phyloP scores from a whole-genome alignment of 441 rosid species.

The Gossypium schwendimanii region DNA sequence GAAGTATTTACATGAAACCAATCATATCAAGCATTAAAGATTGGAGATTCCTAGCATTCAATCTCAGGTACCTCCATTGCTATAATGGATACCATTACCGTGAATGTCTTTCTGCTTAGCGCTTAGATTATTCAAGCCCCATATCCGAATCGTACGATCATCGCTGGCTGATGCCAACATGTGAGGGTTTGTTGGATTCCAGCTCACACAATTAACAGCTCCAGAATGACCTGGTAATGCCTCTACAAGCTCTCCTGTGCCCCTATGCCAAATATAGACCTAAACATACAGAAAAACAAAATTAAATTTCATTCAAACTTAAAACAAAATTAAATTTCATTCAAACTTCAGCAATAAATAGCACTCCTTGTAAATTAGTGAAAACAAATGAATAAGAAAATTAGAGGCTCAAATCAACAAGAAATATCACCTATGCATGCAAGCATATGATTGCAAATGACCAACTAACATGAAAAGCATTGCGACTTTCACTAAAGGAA shows the following conservation, averaged over 20 bases:
- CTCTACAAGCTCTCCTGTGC: constrained; percentile 37
- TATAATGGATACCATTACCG: constrained; percentile 41
- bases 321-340: no score
- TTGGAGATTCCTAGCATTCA: neutral
- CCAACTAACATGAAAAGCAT: neutral
- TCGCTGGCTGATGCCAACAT: constrained; percentile 75
- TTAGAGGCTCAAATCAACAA: neutral
- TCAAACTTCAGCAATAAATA: neutral
- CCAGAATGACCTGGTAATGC: constrained; percentile 62
- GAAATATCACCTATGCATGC: neutral
- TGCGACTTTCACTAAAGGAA: neutral
- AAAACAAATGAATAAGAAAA: no score
- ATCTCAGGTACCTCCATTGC: constrained; percentile 35
- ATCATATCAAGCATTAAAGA: constrained; percentile 18
- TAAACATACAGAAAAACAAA: constrained; percentile 18
- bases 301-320: no score
- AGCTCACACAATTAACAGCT: constrained; percentile 66
- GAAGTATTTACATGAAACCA: constrained; percentile 33
- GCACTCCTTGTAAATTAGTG: neutral
- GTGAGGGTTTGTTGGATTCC: constrained; percentile 62
- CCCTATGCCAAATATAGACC: constrained; percentile 70
- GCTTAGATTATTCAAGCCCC: constrained; percentile 49
- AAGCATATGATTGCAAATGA: neutral
- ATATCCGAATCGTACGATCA: constrained; percentile 66
- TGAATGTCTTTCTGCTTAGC: constrained; percentile 23